These are phyloP conservation scores for Reticulascus tulasneorum DNA, from an alignment of 2,329 filamentous ascomycete genomes.

Conservation along the genomic window DNA sequence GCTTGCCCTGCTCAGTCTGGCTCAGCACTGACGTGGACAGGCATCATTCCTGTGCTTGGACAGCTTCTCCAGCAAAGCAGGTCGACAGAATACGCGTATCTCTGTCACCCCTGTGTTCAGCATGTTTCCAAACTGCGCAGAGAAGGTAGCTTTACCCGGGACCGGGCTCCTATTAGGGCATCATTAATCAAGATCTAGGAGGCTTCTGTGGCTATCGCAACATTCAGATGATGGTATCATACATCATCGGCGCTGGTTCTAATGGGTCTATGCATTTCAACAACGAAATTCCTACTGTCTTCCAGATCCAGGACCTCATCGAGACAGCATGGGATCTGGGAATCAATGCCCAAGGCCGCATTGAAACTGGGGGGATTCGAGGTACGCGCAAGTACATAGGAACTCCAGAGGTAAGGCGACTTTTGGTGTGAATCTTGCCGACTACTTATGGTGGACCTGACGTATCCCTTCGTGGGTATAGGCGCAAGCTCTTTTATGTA, in stretches of 20 bases:
- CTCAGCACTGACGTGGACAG: conserved; percentile 40
- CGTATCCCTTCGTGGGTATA: conserved; percentile 26
- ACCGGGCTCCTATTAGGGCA: too few species aligned
- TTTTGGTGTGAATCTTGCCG: background rate
- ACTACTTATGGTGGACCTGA: background rate
- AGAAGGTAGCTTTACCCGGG: conserved; percentile 64
- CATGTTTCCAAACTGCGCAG: conserved; percentile 79
- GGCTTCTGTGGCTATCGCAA: conserved; percentile 95
- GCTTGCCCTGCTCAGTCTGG: background rate
- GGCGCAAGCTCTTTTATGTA: conserved; percentile 75
- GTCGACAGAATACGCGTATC: conserved; percentile 65
- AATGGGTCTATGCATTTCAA: conserved; percentile 58
- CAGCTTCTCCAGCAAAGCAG: conserved; percentile 62
- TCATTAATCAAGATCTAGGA: conserved; percentile 43
- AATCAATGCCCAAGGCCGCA: conserved; percentile 68
- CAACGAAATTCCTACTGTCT: conserved; percentile 65
- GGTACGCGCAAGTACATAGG: conserved; percentile 96
- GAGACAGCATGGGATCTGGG: conserved; percentile 85
- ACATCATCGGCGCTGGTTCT: conserved; percentile 58
- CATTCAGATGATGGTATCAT: conserved; percentile 86
- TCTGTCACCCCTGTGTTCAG: conserved; percentile 71
- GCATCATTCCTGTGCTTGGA: conserved; percentile 58
- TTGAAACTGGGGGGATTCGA: conserved; percentile 81
- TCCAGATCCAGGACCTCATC: conserved; percentile 80
- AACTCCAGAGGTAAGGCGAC: conserved; percentile 71